Conservation (phyloP, 805 yeast genomes). For the Candida saitoana region DNA sequence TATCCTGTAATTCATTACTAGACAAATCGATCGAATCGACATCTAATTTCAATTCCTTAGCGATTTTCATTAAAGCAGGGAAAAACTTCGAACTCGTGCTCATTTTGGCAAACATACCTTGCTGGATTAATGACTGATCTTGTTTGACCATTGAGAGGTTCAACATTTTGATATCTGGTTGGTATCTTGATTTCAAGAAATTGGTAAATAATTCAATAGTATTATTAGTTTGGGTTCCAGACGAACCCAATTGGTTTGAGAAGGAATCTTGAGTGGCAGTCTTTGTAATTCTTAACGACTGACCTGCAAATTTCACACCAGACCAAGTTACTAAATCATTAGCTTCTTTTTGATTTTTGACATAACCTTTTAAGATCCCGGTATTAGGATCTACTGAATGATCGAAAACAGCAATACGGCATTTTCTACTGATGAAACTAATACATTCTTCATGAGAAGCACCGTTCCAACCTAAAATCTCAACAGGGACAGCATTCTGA, state of each 20-base stretch:
- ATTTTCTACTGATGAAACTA: constrained; percentile 64
- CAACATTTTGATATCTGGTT: constrained; percentile 58
- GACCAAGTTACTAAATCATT: constrained; percentile 54
- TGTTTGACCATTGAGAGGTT: constrained; percentile 62
- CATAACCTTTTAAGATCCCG: constrained; percentile 57
- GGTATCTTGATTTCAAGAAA: constrained; percentile 65
- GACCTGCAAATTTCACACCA: constrained; percentile 83
- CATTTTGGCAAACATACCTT: constrained; percentile 62
- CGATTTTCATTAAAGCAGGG: constrained; percentile 83
- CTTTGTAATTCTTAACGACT: constrained; percentile 52
- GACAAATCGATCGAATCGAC: constrained; percentile 73
- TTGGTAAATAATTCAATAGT: constrained; percentile 61
- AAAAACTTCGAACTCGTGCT: constrained; percentile 76
- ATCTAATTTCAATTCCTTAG: constrained; percentile 48
- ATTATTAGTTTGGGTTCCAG: constrained; percentile 34
- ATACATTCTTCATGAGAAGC: constrained; percentile 67
- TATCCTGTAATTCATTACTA: constrained; percentile 55
- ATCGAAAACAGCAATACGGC: constrained; percentile 52
- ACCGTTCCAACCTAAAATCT: constrained; percentile 78
- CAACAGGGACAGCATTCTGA: constrained; percentile 46
- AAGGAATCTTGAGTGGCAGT: constrained; percentile 14
- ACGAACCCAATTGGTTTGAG: constrained; percentile 11
- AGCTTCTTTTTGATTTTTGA: constrained; percentile 53
- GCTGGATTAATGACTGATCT: constrained; percentile 56
- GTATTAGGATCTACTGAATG: constrained; percentile 45